Conservation (phyloP, 768 basidiomycete species). For the Kwoniella bestiolae region DNA sequence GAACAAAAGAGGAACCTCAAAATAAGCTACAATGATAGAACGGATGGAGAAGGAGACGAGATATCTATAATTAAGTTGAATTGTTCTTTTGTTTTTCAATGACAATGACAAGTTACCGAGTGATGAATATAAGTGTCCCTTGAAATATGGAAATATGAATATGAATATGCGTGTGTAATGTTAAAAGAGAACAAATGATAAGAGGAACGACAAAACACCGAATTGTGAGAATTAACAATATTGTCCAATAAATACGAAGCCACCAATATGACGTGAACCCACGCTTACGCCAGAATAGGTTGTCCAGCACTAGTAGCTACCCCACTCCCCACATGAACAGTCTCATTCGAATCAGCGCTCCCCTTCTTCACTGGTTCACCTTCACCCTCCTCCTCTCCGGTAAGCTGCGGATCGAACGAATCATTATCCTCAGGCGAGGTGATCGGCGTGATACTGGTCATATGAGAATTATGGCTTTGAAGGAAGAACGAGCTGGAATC, state of each 20-base stretch:
- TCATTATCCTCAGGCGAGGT: conserved; percentile 21
- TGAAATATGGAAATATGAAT: neutral
- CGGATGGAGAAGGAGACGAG: neutral
- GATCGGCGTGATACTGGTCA: conserved; percentile 17
- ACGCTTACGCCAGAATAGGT: conserved; percentile 8
- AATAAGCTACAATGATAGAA: neutral
- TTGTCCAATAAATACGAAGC: neutral
- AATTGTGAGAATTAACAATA: too few relatives aligned
- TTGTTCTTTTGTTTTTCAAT: neutral
- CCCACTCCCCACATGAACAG: conserved; percentile 7
- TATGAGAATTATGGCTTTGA: conserved; percentile 5
- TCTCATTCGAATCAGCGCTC: conserved; percentile 23
- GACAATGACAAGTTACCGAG: neutral
- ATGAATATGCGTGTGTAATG: neutral
- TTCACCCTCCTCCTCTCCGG: neutral
- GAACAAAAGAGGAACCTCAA: neutral
- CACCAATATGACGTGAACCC: too few relatives aligned
- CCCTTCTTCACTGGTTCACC: neutral
- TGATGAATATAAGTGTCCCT: neutral
- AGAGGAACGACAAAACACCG: too few relatives aligned
- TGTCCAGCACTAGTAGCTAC: neutral
- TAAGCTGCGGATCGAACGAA: conserved; percentile 3
- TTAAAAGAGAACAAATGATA: too few relatives aligned
- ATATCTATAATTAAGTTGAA: neutral
- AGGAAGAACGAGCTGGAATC: conserved; percentile 16